Evolutionary conservation across 495 filamentous ascomycete species (phyloP).

Genomic region (Parmelia sp.): DNA sequence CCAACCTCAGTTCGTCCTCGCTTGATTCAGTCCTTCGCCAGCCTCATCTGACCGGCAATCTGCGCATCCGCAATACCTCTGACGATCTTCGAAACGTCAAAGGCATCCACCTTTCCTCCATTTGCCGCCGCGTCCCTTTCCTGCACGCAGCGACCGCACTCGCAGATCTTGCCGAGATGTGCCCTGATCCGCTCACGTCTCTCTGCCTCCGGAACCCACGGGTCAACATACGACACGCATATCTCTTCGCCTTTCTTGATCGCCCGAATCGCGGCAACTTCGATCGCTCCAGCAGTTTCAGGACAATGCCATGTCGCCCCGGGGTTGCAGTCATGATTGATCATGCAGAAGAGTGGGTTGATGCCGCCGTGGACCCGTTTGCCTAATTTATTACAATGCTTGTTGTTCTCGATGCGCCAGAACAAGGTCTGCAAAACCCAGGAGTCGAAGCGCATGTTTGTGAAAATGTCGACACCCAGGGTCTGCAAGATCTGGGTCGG

Average conservation of each 20-base stretch:
- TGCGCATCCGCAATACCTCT: constrained; percentile 23
- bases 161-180: neutral
- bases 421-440: constrained; percentile 2
- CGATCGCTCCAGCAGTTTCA: neutral
- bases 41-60: constrained; percentile 15
- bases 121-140: neutral
- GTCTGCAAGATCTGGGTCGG: neutral
- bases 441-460: neutral
- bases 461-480: constrained; percentile 1
- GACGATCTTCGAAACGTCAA: neutral
- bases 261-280: neutral
- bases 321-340: neutral
- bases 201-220: neutral
- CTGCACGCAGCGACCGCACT: neutral
- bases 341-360: neutral
- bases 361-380: neutral
- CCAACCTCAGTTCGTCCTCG: too few species aligned
- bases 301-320: neutral
- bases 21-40: too few species aligned
- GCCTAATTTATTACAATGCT: too few species aligned
- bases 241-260: constrained; percentile 5
- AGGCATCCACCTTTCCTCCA: too few species aligned
- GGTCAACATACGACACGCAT: neutral
- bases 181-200: neutral
- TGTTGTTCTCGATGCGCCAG: neutral